Conservation (phyloP, 352 stramenopile genomes). For the Peronosclerospora sorghi region DNA sequence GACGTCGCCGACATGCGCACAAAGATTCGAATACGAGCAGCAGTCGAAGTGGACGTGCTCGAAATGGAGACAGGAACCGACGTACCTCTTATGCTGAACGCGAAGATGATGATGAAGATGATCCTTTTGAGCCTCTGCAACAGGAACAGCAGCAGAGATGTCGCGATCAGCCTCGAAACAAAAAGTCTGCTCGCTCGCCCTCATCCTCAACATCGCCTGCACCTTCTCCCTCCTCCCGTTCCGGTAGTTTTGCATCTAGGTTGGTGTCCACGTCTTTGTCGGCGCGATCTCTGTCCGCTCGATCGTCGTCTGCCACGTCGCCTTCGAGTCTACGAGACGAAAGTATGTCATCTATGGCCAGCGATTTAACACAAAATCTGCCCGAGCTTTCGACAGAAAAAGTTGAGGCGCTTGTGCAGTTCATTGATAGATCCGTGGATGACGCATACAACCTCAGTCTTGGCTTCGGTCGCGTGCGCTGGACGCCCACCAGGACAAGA, state of each 20-base stretch:
- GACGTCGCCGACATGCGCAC: constrained; percentile 18
- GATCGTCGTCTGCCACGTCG: constrained; percentile 16
- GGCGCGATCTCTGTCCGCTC: constrained; percentile 8
- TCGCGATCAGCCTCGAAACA: constrained; percentile 1
- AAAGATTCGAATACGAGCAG: constrained; percentile 5
- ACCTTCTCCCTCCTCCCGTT: constrained; percentile 8
- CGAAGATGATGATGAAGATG: constrained; percentile 19
- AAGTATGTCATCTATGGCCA: constrained; percentile 17
- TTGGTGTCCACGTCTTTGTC: constrained; percentile 3
- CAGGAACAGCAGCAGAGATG: constrained; percentile 10
- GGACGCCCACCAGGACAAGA: constrained; percentile 49
- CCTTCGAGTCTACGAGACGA: constrained; percentile 21
- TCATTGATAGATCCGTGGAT: constrained; percentile 68
- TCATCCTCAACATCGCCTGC: constrained; percentile 7
- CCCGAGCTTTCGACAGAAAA: constrained; percentile 30
- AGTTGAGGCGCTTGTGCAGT: constrained; percentile 42
- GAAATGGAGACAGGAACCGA: neutral
- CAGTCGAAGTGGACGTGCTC: neutral
- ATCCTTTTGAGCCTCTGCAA: constrained; percentile 12
- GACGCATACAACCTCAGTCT: constrained; percentile 75
- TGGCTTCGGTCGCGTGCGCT: constrained; percentile 61
- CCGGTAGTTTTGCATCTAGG: constrained; percentile 6
- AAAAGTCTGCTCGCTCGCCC: constrained; percentile 8
- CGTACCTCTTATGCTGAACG: constrained; percentile 16
- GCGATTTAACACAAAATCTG: constrained; percentile 12